Percentiles rank a stretch among this genome's conserved stretches.
These are phyloP conservation scores for Fusarium oligoseptatum DNA, from an alignment of 2,329 filamentous ascomycete species.

Conservation along the genomic window DNA sequence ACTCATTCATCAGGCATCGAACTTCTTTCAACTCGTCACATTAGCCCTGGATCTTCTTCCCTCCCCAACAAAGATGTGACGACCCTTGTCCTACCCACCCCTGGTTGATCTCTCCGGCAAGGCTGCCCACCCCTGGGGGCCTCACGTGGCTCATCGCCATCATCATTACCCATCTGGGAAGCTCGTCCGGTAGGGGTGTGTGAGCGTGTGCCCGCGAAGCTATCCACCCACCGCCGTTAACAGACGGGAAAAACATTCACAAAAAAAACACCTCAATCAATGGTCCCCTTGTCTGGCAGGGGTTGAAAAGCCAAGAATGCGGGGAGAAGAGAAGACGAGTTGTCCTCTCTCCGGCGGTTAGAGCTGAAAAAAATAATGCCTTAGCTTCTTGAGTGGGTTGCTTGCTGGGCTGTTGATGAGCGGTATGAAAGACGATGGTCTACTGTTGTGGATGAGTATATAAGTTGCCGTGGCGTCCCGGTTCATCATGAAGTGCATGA, in stretches of 20 bases:
- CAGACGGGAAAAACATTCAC: neutral
- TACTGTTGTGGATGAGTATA: slow-evolving; percentile 14
- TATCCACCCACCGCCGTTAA: slow-evolving; percentile 1
- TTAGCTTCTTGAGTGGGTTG: slow-evolving; percentile 6
- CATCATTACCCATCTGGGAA: slow-evolving; percentile 42
- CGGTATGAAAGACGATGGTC: slow-evolving; percentile 27
- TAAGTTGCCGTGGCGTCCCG: slow-evolving; percentile 23
- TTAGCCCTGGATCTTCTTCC: neutral
- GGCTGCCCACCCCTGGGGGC: slow-evolving; percentile 11
- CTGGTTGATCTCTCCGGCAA: neutral
- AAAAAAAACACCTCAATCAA: neutral
- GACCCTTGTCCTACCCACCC: neutral
- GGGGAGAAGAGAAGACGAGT: slow-evolving; percentile 18
- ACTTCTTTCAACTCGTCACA: neutral
- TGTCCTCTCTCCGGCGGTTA: neutral
- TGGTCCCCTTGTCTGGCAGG: neutral
- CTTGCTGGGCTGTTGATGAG: neutral
- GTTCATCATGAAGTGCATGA: slow-evolving; percentile 7
- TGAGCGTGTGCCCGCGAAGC: neutral
- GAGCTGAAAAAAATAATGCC: neutral
- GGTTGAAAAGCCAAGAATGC: slow-evolving; percentile 23
- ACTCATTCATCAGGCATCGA: neutral
- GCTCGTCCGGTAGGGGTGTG: slow-evolving; percentile 33
- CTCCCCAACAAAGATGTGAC: neutral
- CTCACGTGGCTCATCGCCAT: slow-evolving; percentile 38